Evolutionary conservation across 345 rosid genomes (phyloP), one percentile per base, ranked within the genome.

Genomic region (Boechera stricta): DNA sequence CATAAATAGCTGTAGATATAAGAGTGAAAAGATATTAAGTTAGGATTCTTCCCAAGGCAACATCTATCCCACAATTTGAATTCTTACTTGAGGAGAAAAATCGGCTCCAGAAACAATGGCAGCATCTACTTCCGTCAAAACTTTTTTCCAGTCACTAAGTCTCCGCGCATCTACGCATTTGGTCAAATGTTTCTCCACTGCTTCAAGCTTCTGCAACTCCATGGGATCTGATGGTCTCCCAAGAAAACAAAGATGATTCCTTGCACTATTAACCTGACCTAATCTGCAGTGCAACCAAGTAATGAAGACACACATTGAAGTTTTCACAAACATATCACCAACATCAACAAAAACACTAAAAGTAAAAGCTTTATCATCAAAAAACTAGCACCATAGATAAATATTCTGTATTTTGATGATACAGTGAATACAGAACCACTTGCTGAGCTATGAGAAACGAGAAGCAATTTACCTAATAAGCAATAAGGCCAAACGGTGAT

Each of bases 81-180:
- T 29, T 35, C 71, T 83, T 79, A 95, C 99, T 87, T 85, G 99
- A 59, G 90, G 87, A 76, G 83, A 92, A 58, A 67, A 82, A 81
- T 95, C 96, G 2, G 98, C 98, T 35, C 99, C 99, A 73, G 94
- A 87, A 28, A 87, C 85, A 78, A 95, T 86, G 48, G 94, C 87
- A 7, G 93, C 86, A 44, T 95, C 97, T 61, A 73, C 72, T 88
- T 95, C 98, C 80, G 81, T 84, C 76, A 95, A 81, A 52, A 82
- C 87, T 69, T 83, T 77, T 74, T 64, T 90, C 99, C 99, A 95
- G 31, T 92, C 91, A 51, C 88, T 77, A 52, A 81, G 76, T 57
- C 73, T 88, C 26, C 99, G 84, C 1, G 93, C 88, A 84, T 89
- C 92, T 9, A 83, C 77, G 61, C 99, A 92, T 84, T 83, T 89